Percentiles rank a stretch among this genome's conserved stretches.
phyloP scores from a whole-genome alignment of 306 rosid genomes.

The Rosa multiflora region DNA sequence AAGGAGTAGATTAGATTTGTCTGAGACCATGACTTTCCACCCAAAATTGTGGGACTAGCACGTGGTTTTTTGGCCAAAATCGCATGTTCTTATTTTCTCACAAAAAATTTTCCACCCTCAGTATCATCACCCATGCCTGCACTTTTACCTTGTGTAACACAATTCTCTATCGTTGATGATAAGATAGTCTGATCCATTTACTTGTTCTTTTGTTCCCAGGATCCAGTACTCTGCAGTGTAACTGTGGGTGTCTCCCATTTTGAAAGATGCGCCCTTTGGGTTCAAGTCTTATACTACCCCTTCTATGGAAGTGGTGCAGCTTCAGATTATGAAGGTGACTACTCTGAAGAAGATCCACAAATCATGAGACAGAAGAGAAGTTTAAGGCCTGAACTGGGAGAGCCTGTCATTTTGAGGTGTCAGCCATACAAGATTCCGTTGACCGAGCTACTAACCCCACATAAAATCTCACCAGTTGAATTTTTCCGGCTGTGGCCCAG shows the following conservation, averaged over 20 bases:
- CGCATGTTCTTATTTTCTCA: not conserved
- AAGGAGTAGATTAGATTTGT: not conserved
- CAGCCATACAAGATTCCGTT: slow-evolving; percentile 89
- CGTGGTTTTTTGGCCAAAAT: not conserved
- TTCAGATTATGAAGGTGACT: slow-evolving; percentile 94
- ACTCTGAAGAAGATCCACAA: slow-evolving; percentile 93
- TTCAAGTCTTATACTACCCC: slow-evolving; percentile 95
- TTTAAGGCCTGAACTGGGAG: slow-evolving; percentile 93
- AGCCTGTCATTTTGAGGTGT: slow-evolving; percentile 97
- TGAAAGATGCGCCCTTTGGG: slow-evolving; percentile 96
- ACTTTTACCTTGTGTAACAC: not conserved
- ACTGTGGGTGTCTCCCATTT: slow-evolving; percentile 97
- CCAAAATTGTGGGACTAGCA: too few species aligned
- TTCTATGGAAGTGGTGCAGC: slow-evolving; percentile 90
- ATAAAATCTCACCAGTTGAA: slow-evolving; percentile 92
- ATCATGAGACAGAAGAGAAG: slow-evolving; percentile 91
- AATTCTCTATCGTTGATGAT: not conserved
- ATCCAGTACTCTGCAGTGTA: slow-evolving; percentile 91
- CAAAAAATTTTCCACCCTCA: not conserved
- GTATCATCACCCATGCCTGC: not conserved
- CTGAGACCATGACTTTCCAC: not conserved
- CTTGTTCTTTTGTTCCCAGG: slow-evolving; percentile 53
- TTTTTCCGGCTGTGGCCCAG: slow-evolving; percentile 98
- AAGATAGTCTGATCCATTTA: slow-evolving; percentile 29
- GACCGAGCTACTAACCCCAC: slow-evolving; percentile 90